A percentile compares a stretch with the other conserved stretches of the same genome.
phyloP scores from a whole-genome alignment of 2,329 filamentous ascomycete species.

The Ustulina deusta region DNA sequence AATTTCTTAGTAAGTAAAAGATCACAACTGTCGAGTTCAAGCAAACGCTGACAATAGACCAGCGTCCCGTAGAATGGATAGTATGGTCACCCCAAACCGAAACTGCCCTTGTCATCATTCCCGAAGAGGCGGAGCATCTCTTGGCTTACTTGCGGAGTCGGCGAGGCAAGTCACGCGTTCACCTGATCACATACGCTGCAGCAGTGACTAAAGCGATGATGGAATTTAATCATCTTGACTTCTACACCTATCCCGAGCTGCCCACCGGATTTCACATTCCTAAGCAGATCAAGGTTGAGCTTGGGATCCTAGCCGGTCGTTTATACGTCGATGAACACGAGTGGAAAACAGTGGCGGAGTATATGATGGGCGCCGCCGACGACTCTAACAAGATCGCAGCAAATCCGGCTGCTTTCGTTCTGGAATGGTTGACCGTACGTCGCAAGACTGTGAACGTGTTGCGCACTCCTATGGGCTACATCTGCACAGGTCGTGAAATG shows the following conservation, averaged over 20 bases:
- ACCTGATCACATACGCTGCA: slow-evolving; percentile 69
- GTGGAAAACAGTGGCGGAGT: slow-evolving; percentile 43
- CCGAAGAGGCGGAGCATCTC: slow-evolving; percentile 71
- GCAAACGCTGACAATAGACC: slow-evolving; percentile 29
- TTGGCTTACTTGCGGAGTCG: slow-evolving; percentile 57
- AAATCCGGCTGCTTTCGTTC: slow-evolving; percentile 59
- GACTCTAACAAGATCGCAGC: slow-evolving; percentile 42
- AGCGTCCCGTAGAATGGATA: slow-evolving; percentile 70
- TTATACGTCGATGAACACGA: slow-evolving; percentile 70
- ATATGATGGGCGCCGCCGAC: slow-evolving; percentile 23
- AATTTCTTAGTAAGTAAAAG: slow-evolving; percentile 48
- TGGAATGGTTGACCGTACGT: slow-evolving; percentile 67
- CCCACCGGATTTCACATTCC: slow-evolving; percentile 57
- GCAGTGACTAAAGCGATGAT: slow-evolving; percentile 72
- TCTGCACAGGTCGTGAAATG: slow-evolving; percentile 59
- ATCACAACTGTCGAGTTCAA: not conserved
- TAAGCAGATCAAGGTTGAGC: slow-evolving; percentile 65
- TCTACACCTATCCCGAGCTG: slow-evolving; percentile 64
- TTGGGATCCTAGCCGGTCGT: slow-evolving; percentile 71
- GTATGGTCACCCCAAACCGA: slow-evolving; percentile 62
- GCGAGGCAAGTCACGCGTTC: slow-evolving; percentile 45
- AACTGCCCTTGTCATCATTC: slow-evolving; percentile 68
- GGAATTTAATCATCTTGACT: slow-evolving; percentile 66
- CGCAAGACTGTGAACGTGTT: slow-evolving; percentile 68
- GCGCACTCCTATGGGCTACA: slow-evolving; percentile 70